Base-by-base conservation (phyloP, 257 asterid genomes). In the Solanum tacnaense region DNA sequence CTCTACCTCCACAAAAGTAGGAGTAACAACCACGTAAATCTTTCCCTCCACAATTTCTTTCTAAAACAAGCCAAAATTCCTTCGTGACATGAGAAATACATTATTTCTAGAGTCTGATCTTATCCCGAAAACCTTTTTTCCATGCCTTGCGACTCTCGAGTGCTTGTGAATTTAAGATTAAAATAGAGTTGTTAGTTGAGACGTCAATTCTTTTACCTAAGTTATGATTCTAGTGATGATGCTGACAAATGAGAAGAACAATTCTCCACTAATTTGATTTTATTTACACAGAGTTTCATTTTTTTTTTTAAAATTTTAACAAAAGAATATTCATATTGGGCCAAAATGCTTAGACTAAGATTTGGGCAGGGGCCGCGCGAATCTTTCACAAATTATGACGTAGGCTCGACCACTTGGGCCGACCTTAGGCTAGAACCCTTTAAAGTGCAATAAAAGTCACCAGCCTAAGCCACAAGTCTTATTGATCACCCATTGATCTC, bases 361-460 rank as follows among this genome's bases (percentile, higher is more conserved):
- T 15, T 32, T 72, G 41, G 38, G 16, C 6, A 82, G 85, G 89
- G 86, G 86, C 90, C 84, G 86, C 88, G 88, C 88, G 87, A 44
- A 88, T 11, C 87, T 84, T 6, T 1, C 88, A 89, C 85, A 89
- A 89, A 87, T 79, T 52, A 16, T 52, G 9, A 16, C 9, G 1
- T 56, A 18, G 1, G 10, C 3, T 56, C 9, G n/a, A 89, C 90
- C 90, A 86, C 91, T 88, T 90, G 88, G 82, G 89, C 32, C 88
- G 89, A 91, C 91, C 91, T 90, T 90, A 91, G 86, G 11, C 87
- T 87, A 3, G 12, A 36, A 31, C n/a, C 38, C n/a, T 70, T 70
- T 9, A 31, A 70, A 70, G 76, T 70, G 76, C 76, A 70, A 31
- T 31, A 11, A 4, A 70, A 70, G 5, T 31, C 39, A 29, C 38